These are phyloP conservation scores for Gymnopilus dilepis DNA, from an alignment of 768 basidiomycete genomes.

Conservation along the genomic window DNA sequence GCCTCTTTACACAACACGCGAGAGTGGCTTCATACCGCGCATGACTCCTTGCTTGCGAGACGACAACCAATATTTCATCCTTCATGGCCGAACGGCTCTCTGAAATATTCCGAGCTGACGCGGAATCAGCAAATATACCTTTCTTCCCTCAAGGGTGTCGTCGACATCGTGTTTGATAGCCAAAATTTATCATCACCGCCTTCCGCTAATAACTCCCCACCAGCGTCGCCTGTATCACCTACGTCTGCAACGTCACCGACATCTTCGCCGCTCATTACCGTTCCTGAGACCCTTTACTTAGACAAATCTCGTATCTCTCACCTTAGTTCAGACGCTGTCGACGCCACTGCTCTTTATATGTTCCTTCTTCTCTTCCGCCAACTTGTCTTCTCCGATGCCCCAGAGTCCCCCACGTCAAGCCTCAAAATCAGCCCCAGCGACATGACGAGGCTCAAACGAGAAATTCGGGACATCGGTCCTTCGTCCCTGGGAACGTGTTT, in stretches of 20 bases:
- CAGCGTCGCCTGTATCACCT: conserved; percentile 28
- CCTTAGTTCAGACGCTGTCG: conserved; percentile 74
- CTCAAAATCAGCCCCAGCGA: conserved; percentile 55
- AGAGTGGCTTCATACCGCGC: conserved; percentile 66
- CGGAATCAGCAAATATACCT: conserved; percentile 62
- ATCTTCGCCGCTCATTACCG: conserved; percentile 31
- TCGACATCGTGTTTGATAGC: conserved; percentile 69
- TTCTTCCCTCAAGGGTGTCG: conserved; percentile 60
- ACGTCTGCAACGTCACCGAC: conserved; percentile 27
- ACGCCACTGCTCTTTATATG: conserved; percentile 79
- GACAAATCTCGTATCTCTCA: conserved; percentile 72
- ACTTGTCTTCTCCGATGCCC: conserved; percentile 58
- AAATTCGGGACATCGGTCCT: conserved; percentile 76
- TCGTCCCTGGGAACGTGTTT: conserved; percentile 68
- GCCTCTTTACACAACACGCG: conserved; percentile 60
- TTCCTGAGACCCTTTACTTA: conserved; percentile 76
- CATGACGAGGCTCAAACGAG: conserved; percentile 67
- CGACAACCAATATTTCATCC: conserved; percentile 49
- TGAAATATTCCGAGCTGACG: conserved; percentile 51
- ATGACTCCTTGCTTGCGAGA: conserved; percentile 47
- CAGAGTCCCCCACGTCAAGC: conserved; percentile 35
- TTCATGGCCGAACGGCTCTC: conserved; percentile 42
- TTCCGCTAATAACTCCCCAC: conserved; percentile 29
- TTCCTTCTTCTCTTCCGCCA: conserved; percentile 82
- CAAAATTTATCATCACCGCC: conserved; percentile 40